These are phyloP conservation scores for Malus hybrid DNA, from an alignment of 331 rosid genomes.

Conservation along the genomic window DNA sequence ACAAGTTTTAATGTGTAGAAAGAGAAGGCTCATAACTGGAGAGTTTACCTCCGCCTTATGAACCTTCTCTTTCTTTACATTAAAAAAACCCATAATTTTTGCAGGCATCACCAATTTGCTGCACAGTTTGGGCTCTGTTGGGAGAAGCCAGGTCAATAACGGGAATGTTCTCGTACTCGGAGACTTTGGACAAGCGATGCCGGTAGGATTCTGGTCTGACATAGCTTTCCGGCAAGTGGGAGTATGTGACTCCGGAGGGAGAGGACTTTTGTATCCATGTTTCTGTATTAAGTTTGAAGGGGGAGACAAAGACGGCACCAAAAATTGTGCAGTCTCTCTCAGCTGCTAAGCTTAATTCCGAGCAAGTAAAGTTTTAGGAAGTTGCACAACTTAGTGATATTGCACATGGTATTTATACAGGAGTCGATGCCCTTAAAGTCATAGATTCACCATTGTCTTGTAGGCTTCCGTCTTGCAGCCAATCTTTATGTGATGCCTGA, in stretches of 20 bases:
- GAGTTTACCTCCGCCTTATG: conserved; percentile 87
- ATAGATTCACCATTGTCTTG: background rate
- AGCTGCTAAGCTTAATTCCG: background rate
- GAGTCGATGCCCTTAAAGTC: no score
- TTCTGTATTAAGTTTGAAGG: no score
- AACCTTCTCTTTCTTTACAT: conserved; percentile 57
- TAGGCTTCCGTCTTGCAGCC: background rate
- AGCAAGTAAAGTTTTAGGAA: background rate
- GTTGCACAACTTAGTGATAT: background rate
- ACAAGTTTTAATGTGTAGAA: conserved; percentile 74
- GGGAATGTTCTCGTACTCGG: conserved; percentile 54
- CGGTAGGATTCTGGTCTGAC: conserved; percentile 78
- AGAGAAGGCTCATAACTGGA: conserved; percentile 77
- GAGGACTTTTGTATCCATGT: conserved; percentile 50
- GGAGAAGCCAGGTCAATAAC: conserved; percentile 49
- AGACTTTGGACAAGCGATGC: conserved; percentile 57
- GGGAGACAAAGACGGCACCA: background rate
- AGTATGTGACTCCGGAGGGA: conserved; percentile 43
- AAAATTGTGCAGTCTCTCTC: background rate
- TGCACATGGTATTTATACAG: background rate
- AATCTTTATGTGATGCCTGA: background rate
- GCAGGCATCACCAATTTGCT: conserved; percentile 57
- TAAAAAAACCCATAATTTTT: conserved; percentile 60
- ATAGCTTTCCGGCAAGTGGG: conserved; percentile 54
- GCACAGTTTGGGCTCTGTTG: conserved; percentile 21